phyloP scores from a whole-genome alignment of 257 asterid species.

The Solanum tarijense region DNA sequence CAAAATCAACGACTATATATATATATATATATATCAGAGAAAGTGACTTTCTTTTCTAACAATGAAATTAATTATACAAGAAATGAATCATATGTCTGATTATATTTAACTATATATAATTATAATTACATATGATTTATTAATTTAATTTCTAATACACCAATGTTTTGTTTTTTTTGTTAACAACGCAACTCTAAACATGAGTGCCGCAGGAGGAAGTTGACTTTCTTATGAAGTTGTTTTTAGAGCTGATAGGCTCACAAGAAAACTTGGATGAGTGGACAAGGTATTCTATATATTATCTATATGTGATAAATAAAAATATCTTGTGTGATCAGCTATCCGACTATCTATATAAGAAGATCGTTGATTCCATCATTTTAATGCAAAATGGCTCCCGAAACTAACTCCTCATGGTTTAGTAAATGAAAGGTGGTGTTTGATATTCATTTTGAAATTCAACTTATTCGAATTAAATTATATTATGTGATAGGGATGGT shows the following conservation, averaged over 20 bases:
- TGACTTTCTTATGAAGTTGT: not conserved
- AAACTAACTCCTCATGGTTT: too few relatives aligned
- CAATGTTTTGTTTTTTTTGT: not conserved
- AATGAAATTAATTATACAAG: too few relatives aligned
- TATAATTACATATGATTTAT: not conserved
- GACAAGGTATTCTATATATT: not conserved
- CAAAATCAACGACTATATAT: too few relatives aligned
- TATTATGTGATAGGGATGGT: not conserved
- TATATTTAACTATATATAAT: too few relatives aligned
- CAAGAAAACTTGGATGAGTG: not conserved
- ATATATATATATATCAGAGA: too few relatives aligned
- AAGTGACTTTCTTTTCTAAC: too few relatives aligned
- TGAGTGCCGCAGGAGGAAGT: conserved; percentile 5
- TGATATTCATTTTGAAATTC: too few relatives aligned
- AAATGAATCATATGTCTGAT: not conserved
- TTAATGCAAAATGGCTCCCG: not conserved
- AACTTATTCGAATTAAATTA: not conserved
- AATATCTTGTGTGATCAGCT: too few relatives aligned
- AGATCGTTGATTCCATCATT: too few relatives aligned
- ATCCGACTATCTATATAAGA: too few relatives aligned
- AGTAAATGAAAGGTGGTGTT: too few relatives aligned
- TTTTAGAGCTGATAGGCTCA: not conserved
- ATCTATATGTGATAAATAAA: too few relatives aligned
- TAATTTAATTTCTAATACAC: not conserved
- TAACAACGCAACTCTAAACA: not conserved